A percentile compares a stretch with the other conserved stretches of the same genome.
Conservation (phyloP, 441 rosid species). For the Theobroma grandiflorum region DNA sequence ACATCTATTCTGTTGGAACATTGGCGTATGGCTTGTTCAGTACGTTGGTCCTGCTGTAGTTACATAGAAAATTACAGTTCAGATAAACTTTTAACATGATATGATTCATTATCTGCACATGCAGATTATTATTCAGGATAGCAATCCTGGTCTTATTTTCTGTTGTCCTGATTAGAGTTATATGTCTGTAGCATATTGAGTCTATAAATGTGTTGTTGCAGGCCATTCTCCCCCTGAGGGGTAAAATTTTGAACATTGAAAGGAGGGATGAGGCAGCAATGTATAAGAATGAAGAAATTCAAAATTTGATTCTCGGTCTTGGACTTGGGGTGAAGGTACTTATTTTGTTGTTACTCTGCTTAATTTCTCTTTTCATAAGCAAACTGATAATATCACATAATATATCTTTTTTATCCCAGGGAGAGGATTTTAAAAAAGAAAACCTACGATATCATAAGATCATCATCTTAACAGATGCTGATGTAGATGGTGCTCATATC, state of each 20-base stretch:
- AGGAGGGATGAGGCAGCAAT: slow-evolving; percentile 96
- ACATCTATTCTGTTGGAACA: background rate
- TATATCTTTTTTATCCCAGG: slow-evolving; percentile 53
- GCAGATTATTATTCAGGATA: background rate
- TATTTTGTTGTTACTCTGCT: slow-evolving; percentile 18
- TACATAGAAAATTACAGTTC: background rate
- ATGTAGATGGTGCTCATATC: slow-evolving; percentile 99
- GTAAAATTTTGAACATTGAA: slow-evolving; percentile 92
- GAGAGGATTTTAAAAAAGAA: slow-evolving; percentile 88
- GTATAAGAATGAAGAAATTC: slow-evolving; percentile 98
- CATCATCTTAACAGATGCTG: slow-evolving; percentile 97
- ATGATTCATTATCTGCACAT: background rate
- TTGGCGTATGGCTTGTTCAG: background rate
- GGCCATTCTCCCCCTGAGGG: slow-evolving; percentile 98
- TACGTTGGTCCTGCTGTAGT: background rate
- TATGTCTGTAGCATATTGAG: background rate
- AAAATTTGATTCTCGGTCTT: slow-evolving; percentile 88
- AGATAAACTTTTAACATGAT: background rate
- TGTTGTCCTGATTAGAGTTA: slow-evolving; percentile 1
- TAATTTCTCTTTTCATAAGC: background rate
- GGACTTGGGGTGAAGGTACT: slow-evolving; percentile 95
- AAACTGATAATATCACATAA: slow-evolving; percentile 16
- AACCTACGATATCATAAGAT: slow-evolving; percentile 94
- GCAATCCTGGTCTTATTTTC: background rate
- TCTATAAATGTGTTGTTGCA: slow-evolving; percentile 36